Percentiles rank a stretch among this genome's conserved stretches.
Conservation (phyloP, 257 asterid genomes). For the Solanum medicagineum region DNA sequence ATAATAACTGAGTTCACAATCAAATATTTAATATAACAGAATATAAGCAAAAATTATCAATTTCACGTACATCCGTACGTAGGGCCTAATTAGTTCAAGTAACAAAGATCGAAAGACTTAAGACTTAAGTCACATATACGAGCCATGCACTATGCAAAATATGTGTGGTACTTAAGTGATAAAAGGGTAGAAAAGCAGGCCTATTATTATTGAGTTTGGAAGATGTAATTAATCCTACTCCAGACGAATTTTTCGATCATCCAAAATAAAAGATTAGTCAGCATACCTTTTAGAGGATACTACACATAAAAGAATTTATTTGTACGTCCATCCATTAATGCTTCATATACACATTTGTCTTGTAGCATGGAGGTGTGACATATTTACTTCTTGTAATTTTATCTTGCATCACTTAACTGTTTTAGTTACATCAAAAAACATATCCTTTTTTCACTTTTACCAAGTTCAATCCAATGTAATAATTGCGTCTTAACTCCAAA, state of each 20-base stretch:
- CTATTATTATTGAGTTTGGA: not conserved
- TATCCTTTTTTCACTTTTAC: too few species aligned
- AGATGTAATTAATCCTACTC: accelerated
- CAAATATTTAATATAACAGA: not conserved
- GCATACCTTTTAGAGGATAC: not conserved
- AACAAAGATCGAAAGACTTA: not conserved
- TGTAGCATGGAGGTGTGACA: not conserved
- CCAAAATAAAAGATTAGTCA: not conserved
- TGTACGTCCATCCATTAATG: not conserved
- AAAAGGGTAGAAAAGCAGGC: not conserved
- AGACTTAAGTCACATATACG: not conserved
- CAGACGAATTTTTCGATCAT: not conserved
- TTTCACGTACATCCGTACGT: not conserved
- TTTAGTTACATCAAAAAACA: not conserved
- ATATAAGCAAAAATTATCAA: not conserved
- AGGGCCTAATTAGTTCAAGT: not conserved
- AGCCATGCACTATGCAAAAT: not conserved
- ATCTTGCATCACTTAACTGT: not conserved
- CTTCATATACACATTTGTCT: not conserved
- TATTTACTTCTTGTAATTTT: not conserved
- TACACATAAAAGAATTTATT: not conserved
- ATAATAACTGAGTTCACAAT: not conserved
- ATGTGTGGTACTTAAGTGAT: not conserved
- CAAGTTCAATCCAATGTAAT: not conserved
- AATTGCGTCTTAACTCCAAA: not conserved